These are phyloP conservation scores for Populus euphratica DNA, from an alignment of 345 rosid genomes.

Conservation along the genomic window DNA sequence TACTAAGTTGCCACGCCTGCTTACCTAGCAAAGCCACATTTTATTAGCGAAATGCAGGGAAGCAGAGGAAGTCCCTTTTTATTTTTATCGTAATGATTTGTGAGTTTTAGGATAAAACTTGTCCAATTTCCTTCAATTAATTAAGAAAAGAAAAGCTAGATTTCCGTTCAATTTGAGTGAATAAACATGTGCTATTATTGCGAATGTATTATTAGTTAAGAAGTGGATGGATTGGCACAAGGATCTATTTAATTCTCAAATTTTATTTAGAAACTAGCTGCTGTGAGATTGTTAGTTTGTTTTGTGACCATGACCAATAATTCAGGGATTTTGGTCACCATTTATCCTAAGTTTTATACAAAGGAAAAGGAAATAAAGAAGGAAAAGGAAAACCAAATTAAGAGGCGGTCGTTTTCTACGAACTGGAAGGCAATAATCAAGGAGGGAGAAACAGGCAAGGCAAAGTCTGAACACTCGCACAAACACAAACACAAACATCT, in stretches of 20 bases:
- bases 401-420: neutral
- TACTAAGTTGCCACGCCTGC: no score
- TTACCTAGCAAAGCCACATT: no score
- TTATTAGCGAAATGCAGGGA: neutral
- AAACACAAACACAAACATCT: neutral
- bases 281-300: no score
- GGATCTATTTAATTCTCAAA: no score
- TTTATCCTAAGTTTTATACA: no score
- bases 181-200: neutral
- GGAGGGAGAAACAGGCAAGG: neutral
- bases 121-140: neutral
- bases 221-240: no score
- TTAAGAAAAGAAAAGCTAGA: neutral
- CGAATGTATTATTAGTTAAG: no score
- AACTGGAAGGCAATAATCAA: slow-evolving; percentile 10
- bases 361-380: neutral
- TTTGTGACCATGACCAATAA: no score
- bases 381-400: neutral
- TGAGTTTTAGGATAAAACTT: neutral
- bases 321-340: no score
- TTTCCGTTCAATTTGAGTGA: neutral
- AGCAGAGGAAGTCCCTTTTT: neutral
- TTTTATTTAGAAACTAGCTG: no score
- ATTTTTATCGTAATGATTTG: neutral
- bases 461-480: neutral